Evolutionary conservation across 257 asterid species (phyloP).

Genomic region (Eustoma russellianum): DNA sequence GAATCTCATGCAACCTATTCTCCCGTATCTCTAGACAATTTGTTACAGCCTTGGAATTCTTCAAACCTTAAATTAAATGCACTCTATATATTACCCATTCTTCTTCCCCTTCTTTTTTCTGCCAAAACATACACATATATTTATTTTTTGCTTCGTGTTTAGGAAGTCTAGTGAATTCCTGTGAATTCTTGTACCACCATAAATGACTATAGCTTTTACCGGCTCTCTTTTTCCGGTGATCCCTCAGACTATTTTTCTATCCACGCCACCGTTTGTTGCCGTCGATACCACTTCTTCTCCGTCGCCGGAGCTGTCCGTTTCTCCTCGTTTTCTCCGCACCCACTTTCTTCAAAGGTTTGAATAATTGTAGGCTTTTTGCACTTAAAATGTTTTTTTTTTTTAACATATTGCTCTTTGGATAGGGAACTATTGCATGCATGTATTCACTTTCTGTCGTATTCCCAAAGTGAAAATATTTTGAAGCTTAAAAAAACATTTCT

Average conservation of each 20-base stretch:
- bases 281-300: conserved; percentile 33
- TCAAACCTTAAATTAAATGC: background rate
- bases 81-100: background rate
- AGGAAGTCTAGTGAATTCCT: too few relatives aligned
- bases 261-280: conserved; percentile 4
- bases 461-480: too few relatives aligned
- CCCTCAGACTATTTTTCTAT: conserved; percentile 18
- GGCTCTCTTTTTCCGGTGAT: conserved; percentile 23
- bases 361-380: background rate
- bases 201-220: conserved; percentile 61
- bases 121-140: background rate
- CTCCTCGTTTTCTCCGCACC: conserved; percentile 25
- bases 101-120: background rate
- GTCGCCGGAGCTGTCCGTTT: conserved; percentile 43
- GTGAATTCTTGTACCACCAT: too few relatives aligned
- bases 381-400: background rate
- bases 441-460: background rate
- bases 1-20: too few relatives aligned
- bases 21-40: background rate
- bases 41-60: background rate
- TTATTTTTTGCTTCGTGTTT: too few relatives aligned
- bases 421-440: background rate
- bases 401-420: background rate
- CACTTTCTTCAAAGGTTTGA: conserved; percentile 50
- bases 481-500: too few relatives aligned